A percentile compares a stretch with the other conserved stretches of the same genome.
These are phyloP conservation scores for Groenewaldozyma auringiensis DNA, from an alignment of 1,139 yeast genomes.

Conservation along the genomic window DNA sequence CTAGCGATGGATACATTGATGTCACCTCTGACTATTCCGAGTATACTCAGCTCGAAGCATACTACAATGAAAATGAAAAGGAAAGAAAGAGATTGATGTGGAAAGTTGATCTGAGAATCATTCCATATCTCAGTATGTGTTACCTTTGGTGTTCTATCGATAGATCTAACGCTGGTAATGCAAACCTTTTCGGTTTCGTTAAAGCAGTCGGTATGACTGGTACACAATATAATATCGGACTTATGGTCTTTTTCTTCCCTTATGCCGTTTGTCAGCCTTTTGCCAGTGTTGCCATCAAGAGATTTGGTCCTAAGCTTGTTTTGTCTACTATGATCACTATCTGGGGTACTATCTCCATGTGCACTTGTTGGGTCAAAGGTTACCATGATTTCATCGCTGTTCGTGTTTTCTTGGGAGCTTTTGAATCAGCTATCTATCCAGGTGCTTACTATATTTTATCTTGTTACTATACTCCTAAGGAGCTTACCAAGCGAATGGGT, in stretches of 20 bases:
- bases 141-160: slow-evolving; percentile 53
- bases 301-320: slow-evolving; percentile 18
- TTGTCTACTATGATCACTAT: slow-evolving; percentile 40
- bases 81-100: slow-evolving; percentile 30
- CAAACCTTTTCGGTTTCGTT: slow-evolving; percentile 50
- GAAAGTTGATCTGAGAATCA: slow-evolving; percentile 44
- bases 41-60: slow-evolving; percentile 1
- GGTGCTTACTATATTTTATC: slow-evolving; percentile 12
- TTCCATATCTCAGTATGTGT: slow-evolving; percentile 49
- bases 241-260: slow-evolving; percentile 50
- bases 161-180: slow-evolving; percentile 53
- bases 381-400: slow-evolving; percentile 47
- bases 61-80: background rate
- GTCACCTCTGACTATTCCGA: slow-evolving; percentile 1
- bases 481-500: slow-evolving; percentile 45
- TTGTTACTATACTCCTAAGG: slow-evolving; percentile 29
- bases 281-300: slow-evolving; percentile 25
- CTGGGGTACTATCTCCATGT: slow-evolving; percentile 49
- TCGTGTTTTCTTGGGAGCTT: slow-evolving; percentile 48
- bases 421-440: slow-evolving; percentile 55
- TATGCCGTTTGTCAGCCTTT: slow-evolving; percentile 46
- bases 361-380: slow-evolving; percentile 46
- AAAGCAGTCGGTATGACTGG: slow-evolving; percentile 43
- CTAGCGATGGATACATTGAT: background rate
- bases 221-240: slow-evolving; percentile 44